Conservation (phyloP, 202 grass and related monocot species). For the Saccharum hybrid region DNA sequence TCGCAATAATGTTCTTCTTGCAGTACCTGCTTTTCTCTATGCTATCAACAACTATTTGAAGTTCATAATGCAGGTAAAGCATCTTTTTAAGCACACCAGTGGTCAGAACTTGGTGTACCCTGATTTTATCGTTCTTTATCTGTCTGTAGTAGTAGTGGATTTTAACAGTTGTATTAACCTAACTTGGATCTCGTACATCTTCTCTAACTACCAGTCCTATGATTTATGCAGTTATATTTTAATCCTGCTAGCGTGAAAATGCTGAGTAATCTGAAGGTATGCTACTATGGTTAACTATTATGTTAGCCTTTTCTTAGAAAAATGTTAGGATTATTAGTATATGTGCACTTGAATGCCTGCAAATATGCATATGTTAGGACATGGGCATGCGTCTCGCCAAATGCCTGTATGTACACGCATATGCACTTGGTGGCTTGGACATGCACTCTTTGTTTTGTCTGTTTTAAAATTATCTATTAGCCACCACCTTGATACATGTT, state of each 20-base stretch:
- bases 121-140: neutral
- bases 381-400: no score
- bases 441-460: neutral
- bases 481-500: slow-evolving; percentile 4
- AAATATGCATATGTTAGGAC: no score
- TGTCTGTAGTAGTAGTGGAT: slow-evolving; percentile 21
- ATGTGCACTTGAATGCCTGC: no score
- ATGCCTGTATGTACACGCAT: slow-evolving; percentile 7
- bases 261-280: slow-evolving; percentile 95
- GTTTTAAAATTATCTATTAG: neutral
- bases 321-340: slow-evolving; percentile 14
- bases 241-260: slow-evolving; percentile 97
- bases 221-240: slow-evolving; percentile 87
- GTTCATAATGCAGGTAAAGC: slow-evolving; percentile 93
- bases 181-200: slow-evolving; percentile 34
- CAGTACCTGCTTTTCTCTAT: slow-evolving; percentile 88
- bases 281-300: neutral
- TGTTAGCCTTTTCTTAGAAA: slow-evolving; percentile 24
- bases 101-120: slow-evolving; percentile 2
- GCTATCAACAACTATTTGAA: slow-evolving; percentile 97
- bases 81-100: slow-evolving; percentile 7
- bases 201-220: slow-evolving; percentile 44
- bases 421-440: neutral
- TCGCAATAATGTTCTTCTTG: slow-evolving; percentile 88
- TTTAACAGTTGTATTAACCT: slow-evolving; percentile 23